phyloP scores from a whole-genome alignment of 345 rosid genomes.

The Punica granatum region DNA sequence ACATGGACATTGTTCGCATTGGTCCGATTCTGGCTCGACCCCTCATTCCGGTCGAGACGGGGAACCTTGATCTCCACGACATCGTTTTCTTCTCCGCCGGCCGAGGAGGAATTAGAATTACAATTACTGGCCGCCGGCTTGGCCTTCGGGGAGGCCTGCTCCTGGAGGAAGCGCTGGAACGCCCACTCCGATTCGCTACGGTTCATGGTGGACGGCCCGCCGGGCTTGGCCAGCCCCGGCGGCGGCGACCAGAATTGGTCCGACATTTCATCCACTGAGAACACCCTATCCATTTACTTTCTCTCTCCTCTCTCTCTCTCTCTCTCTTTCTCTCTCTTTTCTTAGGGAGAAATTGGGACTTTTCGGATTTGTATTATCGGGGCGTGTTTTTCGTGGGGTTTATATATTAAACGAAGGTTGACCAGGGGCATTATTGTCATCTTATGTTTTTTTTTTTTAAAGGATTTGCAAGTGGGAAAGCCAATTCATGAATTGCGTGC shows the following conservation, averaged over 20 bases:
- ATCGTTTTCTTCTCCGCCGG: slow-evolving; percentile 15
- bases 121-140: slow-evolving; percentile 6
- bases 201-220: slow-evolving; percentile 21
- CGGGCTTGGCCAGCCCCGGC: background rate
- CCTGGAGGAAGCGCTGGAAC: slow-evolving; percentile 54
- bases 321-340: background rate
- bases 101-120: slow-evolving; percentile 4
- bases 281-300: slow-evolving; percentile 37
- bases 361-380: background rate
- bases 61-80: slow-evolving; percentile 26
- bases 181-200: slow-evolving; percentile 85
- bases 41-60: slow-evolving; percentile 2
- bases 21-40: slow-evolving; percentile 6
- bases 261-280: slow-evolving; percentile 57
- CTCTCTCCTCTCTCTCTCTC: slow-evolving; percentile 4
- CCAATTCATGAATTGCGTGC: background rate
- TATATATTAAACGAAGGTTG: background rate
- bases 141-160: slow-evolving; percentile 23
- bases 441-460: background rate
- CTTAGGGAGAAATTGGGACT: background rate
- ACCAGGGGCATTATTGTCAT: background rate
- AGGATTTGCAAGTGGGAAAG: too few relatives aligned
- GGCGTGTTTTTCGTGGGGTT: background rate
- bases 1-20: background rate
- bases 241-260: slow-evolving; percentile 38